Evolutionary conservation across 306 rosid genomes (phyloP), one percentile per base, ranked within the genome.

Genomic region (Alnus rubra): DNA sequence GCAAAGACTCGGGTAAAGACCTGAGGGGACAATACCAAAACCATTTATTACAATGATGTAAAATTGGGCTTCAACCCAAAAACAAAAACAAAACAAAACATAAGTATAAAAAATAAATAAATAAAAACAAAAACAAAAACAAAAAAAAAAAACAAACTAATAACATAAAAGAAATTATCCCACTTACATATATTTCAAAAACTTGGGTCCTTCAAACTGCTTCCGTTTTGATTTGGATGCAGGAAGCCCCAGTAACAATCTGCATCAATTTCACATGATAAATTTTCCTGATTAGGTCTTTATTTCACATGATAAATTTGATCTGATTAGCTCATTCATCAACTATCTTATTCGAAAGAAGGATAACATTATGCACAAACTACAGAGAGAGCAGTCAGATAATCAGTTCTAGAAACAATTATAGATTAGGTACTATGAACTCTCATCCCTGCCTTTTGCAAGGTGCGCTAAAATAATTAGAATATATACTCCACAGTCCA

Each of bases 191-290:
- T 81, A 81, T 42, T 86, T 58, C 56, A 86, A 83, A 84, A 74
- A 30, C 9, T 83, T 82, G 23, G 79, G 64, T 68, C 53, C 82
- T 62, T 85, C 84, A 68, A 84, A 81, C 79, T 69, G 74, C 73
- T 76, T 86, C 4, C 6, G 75, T 53, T 85, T 84, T 23, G 73
- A 71, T 64, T 78, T 69, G 76, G 89, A 77, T 18, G 76, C 65
- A 45, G 86, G 80, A 81, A 87, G 74, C 28, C 93, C 92, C 78
- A 92, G n/a, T 73, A 94, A 84, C 97, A 94, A 94, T 86, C 98
- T 94, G 86, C 82, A 69, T 39, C 33, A 52, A 18, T 69, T 74
- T 16, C 50, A 33, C 48, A 72, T 12, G 16, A 68, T 19, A 44
- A 44, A 45, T 45, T 16, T 4, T 4, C 67, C 12, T 18, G 37